Percentiles rank a stretch among this genome's conserved stretches.
Conservation (phyloP, 345 rosid species). For the Murraya paniculata region DNA sequence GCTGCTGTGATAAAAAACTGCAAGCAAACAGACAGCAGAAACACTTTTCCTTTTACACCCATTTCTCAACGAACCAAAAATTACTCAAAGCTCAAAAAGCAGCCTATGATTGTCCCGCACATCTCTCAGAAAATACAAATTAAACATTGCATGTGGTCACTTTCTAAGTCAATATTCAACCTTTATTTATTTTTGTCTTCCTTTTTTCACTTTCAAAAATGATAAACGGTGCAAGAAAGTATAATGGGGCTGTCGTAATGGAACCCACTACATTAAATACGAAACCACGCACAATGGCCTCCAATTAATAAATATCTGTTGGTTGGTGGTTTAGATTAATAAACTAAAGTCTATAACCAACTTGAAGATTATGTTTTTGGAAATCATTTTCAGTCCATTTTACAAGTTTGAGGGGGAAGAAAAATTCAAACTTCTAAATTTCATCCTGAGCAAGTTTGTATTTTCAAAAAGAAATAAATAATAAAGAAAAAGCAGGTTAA, state of each 20-base stretch:
- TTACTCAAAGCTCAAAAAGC: neutral
- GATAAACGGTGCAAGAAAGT: neutral
- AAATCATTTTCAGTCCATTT: neutral
- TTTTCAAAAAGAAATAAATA: neutral
- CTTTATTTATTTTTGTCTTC: neutral
- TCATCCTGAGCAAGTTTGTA: neutral
- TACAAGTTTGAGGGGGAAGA: neutral
- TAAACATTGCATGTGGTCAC: neutral
- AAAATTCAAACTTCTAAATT: neutral
- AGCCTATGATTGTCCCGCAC: neutral
- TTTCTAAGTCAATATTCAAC: neutral
- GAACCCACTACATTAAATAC: neutral
- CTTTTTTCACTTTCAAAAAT: neutral
- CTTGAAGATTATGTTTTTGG: neutral
- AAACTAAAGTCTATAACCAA: neutral
- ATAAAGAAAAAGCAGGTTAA: neutral
- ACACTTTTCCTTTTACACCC: neutral
- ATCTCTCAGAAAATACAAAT: neutral
- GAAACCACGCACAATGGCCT: neutral
- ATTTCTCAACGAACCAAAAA: neutral
- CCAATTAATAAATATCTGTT: neutral
- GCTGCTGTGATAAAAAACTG: slow-evolving; percentile 11
- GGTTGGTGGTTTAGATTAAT: neutral
- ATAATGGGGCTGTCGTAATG: neutral
- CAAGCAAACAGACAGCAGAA: neutral